Conservation (phyloP, 306 rosid genomes). For the Mimosa bimucronata region DNA sequence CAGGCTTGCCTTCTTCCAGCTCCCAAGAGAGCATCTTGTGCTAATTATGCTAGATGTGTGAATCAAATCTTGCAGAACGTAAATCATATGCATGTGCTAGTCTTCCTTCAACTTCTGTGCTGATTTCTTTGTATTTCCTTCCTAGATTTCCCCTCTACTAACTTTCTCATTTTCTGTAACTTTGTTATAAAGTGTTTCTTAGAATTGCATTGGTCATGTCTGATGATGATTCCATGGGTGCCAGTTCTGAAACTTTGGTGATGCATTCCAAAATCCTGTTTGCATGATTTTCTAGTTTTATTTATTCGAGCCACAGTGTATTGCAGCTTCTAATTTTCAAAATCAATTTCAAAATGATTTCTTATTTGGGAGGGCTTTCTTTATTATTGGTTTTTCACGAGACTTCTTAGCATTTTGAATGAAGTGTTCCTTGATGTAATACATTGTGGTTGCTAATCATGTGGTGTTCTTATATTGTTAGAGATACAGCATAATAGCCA, state of each 20-base stretch:
- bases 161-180: constrained; percentile 28
- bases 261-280: constrained; percentile 37
- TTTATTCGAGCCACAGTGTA: neutral
- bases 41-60: constrained; percentile 59
- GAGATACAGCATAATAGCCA: neutral
- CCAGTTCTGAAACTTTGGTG: constrained; percentile 55
- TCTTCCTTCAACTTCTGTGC: constrained; percentile 24
- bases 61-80: constrained; percentile 82
- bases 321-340: neutral
- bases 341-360: constrained; percentile 3
- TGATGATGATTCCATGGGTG: constrained; percentile 61
- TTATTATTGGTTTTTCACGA: constrained; percentile 20
- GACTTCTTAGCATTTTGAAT: neutral
- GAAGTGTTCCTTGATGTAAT: neutral
- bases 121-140: neutral
- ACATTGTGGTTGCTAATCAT: neutral
- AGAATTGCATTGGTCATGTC: constrained; percentile 76
- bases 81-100: constrained; percentile 74
- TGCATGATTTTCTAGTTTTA: neutral
- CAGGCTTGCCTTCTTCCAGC: constrained; percentile 98
- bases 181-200: constrained; percentile 77
- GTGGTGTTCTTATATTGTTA: neutral
- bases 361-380: neutral
- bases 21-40: constrained; percentile 74
- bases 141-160: constrained; percentile 22